Base-by-base conservation (phyloP, 2,329 filamentous ascomycete genomes). In the Pseudovirgaria hyperparasitica region DNA sequence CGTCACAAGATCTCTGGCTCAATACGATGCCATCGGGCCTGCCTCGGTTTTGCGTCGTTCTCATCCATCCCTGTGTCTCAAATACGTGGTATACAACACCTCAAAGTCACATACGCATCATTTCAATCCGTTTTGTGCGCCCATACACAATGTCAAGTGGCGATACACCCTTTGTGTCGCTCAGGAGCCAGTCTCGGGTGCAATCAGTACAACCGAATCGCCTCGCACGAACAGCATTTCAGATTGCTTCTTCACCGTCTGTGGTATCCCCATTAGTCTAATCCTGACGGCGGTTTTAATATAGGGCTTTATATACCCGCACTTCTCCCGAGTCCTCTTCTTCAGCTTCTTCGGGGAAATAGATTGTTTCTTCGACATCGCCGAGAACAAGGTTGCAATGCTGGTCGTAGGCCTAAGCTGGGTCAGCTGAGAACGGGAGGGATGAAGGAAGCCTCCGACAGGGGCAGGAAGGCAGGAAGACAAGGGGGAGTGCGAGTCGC, bases 151-250 rank as follows among this genome's bases (percentile, higher is more conserved):
- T 20, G 9, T 35, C 29, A n/a, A n/a, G n/a, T n/a, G n/a, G n/a
- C n/a, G n/a, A n/a, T n/a, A n/a, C n/a, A n/a, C n/a, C 19, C 19
- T 8, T 20, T 20, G 19, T 22, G 5, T 23, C 15, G 25, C 12
- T 24, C 30, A 33, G 13, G 35, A 19, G n/a, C 43, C 45, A 18
- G 50, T 41, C 16, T 45, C 40, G 21, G 54, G 54, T 16, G 61
- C 62, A 18, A 65, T 64, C 28, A 65, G 45, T 19, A 65, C 61
- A 9, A 65, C 62, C 8, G 60, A 64, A 39, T 65, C 62, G 26
- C 61, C 87, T 81, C 90, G 69, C 32, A 98, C 87, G 54, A 98
- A 98, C 12, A 98, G 63, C 90, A 98, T 98, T 54, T 96, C 90
- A 22, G 85, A 92, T 56, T 94, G 92, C 60, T 92, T 92, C 62